Base-by-base conservation (phyloP, 768 basidiomycete species). In the Amylocystis lapponica region DNA sequence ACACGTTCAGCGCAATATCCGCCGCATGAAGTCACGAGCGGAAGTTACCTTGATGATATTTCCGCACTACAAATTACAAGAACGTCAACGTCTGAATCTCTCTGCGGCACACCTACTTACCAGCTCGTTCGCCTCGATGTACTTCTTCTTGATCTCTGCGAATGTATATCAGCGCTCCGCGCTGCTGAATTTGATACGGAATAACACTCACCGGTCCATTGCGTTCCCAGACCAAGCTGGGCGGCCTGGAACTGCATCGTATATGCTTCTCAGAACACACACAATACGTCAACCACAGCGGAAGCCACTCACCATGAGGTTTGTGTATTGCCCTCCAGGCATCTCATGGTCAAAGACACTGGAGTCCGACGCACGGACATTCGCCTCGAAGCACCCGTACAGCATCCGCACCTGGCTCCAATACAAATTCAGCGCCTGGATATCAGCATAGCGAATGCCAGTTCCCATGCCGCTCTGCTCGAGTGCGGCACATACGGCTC, bases 261-360 rank as follows among this genome's bases (percentile, higher is more conserved):
- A 26, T 2, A n/a, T n/a, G n/a, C n/a, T n/a, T n/a, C n/a, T n/a
- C n/a, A n/a, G n/a, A n/a, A 38, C 7, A 17, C 3, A 20, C 30
- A 32, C 9, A 22, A 39, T 14, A 21, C 25, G 13, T 3, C 19
- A 47, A 34, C 33, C 17, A 25, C 29, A 43, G 22, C 19, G 33
- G n/a, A 19, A 4, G 8, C 10, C n/a, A 54, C 76, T 38, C 60
- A 91, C 89, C 89, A 92, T 92, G 53, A 92, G 69, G 64, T 92
- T 92, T 25, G 90, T 92, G 63, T 91, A 92, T 63, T 92, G 91
- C 34, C 94, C 95, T 61, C 94, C 96, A 41, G 95, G 95, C 96
- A 99, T 98, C 68, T 96, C 94, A 66, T 97, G 95, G 60, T 93
- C 93, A 64, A 97, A 99, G 41, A 98, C 94, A 66, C 90, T 92